Evolutionary conservation across 331 rosid species (phyloP), one percentile per base, ranked within the genome.

Genomic region (Acacia pycnantha): DNA sequence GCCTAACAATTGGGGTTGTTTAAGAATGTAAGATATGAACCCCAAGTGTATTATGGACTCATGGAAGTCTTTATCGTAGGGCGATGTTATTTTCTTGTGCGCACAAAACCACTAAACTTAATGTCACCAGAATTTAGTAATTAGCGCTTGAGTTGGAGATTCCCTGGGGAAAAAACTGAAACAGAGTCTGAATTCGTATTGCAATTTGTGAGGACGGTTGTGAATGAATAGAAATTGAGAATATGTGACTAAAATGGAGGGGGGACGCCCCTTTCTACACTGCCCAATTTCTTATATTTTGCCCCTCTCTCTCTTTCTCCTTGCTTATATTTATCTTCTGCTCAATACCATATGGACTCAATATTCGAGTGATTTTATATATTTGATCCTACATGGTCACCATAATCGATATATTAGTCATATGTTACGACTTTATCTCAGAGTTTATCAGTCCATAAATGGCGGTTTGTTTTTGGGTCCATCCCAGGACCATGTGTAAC

Each of bases 11-110:
- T 5, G 35, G 21, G 69, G 61, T 81, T 26, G 83, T 16, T 51
- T 56, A 48, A 56, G 48, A 67, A 54, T 77, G 76, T 85, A 85
- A 64, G 26, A 40, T 70, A 48, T 46, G 21, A 81, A 73, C 76
- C 61, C 68, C 73, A 77, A 70, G 47, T 47, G 72, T 66, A 47
- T 44, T 66, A 54, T 79, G 68, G 65, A 19, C 21, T 64, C 59
- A 46, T 79, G 74, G 71, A 19, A 13, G 0, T 77, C 41, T 14
- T 16, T 19, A 29, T 26, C 77, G 16, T 37, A 8, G 29, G 73
- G 73, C 18, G 15, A 40, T 19, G 24, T 12, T 12, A 22, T 12
- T 41, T 14, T 11, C 74, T 9, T 40, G 4, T 11, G 19, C 18
- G 19, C 50, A 3, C 37, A 15, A 31, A 2, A 31, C 22, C 68